Percentiles rank a stretch among this genome's conserved stretches.
These are phyloP conservation scores for Anethum foeniculum DNA, from an alignment of 140 eudicot genomes.

Conservation along the genomic window DNA sequence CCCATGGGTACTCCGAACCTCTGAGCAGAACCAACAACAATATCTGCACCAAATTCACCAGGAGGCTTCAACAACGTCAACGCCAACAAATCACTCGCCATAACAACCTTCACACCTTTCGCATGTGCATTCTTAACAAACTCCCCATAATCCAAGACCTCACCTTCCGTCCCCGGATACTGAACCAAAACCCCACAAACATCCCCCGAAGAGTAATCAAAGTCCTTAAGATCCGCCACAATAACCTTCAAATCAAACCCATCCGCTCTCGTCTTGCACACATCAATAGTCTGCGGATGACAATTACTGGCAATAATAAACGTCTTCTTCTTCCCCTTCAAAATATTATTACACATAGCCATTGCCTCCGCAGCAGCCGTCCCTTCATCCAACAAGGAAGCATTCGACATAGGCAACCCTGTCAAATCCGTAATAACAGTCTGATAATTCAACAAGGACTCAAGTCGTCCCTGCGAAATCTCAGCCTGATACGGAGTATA, in stretches of 20 bases:
- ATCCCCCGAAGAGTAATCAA: slow-evolving; percentile 76
- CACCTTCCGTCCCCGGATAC: slow-evolving; percentile 99
- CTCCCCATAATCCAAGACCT: slow-evolving; percentile 75
- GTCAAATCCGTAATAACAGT: slow-evolving; percentile 81
- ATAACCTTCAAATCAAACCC: slow-evolving; percentile 76
- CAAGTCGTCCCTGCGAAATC: slow-evolving; percentile 88
- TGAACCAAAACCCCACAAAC: slow-evolving; percentile 93
- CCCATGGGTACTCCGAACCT: slow-evolving; percentile 99
- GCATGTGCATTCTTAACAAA: slow-evolving; percentile 82
- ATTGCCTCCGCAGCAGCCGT: slow-evolving; percentile 98
- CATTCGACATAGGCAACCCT: slow-evolving; percentile 88
- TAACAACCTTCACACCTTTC: slow-evolving; percentile 88
- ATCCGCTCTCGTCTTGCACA: slow-evolving; percentile 83
- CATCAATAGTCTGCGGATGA: slow-evolving; percentile 88
- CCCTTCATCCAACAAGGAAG: slow-evolving; percentile 86
- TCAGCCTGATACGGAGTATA: slow-evolving; percentile 98
- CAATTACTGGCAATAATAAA: slow-evolving; percentile 81
- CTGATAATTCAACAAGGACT: slow-evolving; percentile 74
- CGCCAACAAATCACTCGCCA: slow-evolving; percentile 92
- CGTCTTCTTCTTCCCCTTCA: slow-evolving; percentile 78
- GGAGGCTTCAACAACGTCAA: slow-evolving; percentile 88
- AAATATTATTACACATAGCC: slow-evolving; percentile 94
- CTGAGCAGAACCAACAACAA: slow-evolving; percentile 96
- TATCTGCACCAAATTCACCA: slow-evolving; percentile 91
- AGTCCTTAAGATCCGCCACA: slow-evolving; percentile 53